Evolutionary conservation across 2,329 filamentous ascomycete species (phyloP), one percentile per base, ranked within the genome.

Genomic region (Akanthomyces dipterigenus): DNA sequence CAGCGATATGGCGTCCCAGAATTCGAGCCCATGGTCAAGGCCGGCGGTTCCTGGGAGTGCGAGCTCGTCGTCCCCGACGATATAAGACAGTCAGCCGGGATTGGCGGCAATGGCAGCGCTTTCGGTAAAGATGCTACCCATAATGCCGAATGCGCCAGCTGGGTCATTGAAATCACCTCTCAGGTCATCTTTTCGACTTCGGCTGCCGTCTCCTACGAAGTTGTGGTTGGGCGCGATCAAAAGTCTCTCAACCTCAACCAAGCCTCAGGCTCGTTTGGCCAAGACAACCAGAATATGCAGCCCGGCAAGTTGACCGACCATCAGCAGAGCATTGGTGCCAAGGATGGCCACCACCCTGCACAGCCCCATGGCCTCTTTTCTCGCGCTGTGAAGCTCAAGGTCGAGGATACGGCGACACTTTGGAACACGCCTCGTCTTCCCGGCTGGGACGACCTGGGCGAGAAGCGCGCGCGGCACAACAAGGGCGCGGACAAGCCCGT

Each of bases 11-110:
- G 90, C 51, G 82, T 88, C 1, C 95, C 95, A 18, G 90, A 96
- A 68, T 99, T 95, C 70, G 95, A 99, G 76, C 93, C 95, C 51
- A 93, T 96, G 79, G 83, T 99, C 71, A 98, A 98, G 79, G 93
- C 95, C 9, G 95, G 93, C 34, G 93, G 91, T 7, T 86, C 83
- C 50, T 99, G 93, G 89, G 85, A 87, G 68, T 89, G 91, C 62
- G 85, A 87, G 70, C 82, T 99, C 65, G 80, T 85, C 5, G 87
- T 99, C 0, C 93, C 93, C 0, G 88, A 93, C 60, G 79, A 88
- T 64, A 88, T 95, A 63, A 82, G 90, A 53, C 84, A 88, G 70
- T 83, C 78, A 20, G 88, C 88, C 58, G 80, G 79, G 55, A 74
- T 73, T 40, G 76, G 80, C 43, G 67, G 73, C 55, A 70, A 75